Evolutionary conservation across 805 yeast genomes (phyloP).

Genomic region (Lachancea lanzarotensis): DNA sequence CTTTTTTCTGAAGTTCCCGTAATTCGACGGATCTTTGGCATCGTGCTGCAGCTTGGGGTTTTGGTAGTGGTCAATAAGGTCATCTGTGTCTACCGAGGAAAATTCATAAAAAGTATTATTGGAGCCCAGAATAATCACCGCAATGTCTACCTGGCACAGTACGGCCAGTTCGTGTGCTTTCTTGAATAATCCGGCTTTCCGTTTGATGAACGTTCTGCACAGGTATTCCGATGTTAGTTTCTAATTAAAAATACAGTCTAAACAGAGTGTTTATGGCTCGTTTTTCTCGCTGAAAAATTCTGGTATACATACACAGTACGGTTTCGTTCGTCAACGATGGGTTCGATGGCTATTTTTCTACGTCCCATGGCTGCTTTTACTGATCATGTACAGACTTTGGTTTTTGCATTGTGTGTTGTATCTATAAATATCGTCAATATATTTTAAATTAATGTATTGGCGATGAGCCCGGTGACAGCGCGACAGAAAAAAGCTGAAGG

Average conservation of each 20-base stretch:
- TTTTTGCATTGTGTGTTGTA: background rate
- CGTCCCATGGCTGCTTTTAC: constrained; percentile 65
- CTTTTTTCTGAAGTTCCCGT: constrained; percentile 49
- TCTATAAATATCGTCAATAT: constrained; percentile 3
- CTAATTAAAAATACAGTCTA: background rate
- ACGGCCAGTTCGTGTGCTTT: constrained; percentile 61
- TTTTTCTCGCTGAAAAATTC: background rate
- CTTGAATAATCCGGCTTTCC: constrained; percentile 90
- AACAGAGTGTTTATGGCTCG: background rate
- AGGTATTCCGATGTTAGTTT: constrained; percentile 6
- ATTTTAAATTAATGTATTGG: background rate
- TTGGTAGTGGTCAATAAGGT: constrained; percentile 39
- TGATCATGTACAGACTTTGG: background rate
- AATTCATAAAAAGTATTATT: constrained; percentile 82
- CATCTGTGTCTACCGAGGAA: constrained; percentile 59
- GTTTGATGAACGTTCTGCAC: constrained; percentile 69
- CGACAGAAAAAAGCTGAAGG: no score
- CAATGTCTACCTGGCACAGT: constrained; percentile 86
- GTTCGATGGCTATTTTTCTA: constrained; percentile 90
- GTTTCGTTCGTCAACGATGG: constrained; percentile 84
- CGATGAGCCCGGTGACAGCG: background rate
- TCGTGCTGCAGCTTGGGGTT: constrained; percentile 42
- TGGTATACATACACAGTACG: constrained; percentile 41
- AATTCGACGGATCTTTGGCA: constrained; percentile 57
- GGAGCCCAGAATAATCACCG: constrained; percentile 79